Evolutionary conservation across 805 yeast species (phyloP), one percentile per base, ranked within the genome.

Genomic region (Zygosaccharomyces rouxii): DNA sequence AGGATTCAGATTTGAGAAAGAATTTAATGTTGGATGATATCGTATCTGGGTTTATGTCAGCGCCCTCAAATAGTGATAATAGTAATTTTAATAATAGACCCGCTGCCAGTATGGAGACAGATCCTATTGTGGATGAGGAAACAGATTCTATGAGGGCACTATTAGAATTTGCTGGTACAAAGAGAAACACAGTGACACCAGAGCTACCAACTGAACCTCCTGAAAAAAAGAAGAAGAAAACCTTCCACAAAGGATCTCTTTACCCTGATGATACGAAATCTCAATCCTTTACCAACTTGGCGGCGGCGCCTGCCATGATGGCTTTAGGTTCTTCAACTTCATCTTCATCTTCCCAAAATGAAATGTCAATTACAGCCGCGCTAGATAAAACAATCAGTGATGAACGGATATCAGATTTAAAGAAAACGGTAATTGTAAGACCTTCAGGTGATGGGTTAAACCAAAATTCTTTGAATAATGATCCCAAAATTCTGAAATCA

Each of bases 241-340:
- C 55, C 2, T 58, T 64, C 23, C 59, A 60, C 5, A 64, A 62
- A 44, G 68, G 69, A 6, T 63, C 68, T 53, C 54, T 62, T 13
- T 66, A 66, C 38, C 68, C 70, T 4, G 70, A 63, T 29, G 68
- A 68, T 1, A 65, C 67, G 5, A 60, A 60, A 40, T 56, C 56
- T 4, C 49, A 56, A 14, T 48, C 49, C 2, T 38, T 26, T 2
- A 33, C 50, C 2, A 37, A 50, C 2, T 18, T 53, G 6, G 48
- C 53, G 4, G 19, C 51, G 6, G 38, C 47, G 14, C 39, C 47
- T 3, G 40, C 63, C 1, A 49, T 53, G 1, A 38, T 52, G 22
- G 54, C 63, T 13, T 39, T 51, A 3, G 49, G 44, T 4, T 53
- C 54, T 9, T 29, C 44, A 14, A 29, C 50, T 7, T 47, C 59